Evolutionary conservation across 2,329 filamentous ascomycete genomes (phyloP).

Genomic region (Fusarium algeriense): DNA sequence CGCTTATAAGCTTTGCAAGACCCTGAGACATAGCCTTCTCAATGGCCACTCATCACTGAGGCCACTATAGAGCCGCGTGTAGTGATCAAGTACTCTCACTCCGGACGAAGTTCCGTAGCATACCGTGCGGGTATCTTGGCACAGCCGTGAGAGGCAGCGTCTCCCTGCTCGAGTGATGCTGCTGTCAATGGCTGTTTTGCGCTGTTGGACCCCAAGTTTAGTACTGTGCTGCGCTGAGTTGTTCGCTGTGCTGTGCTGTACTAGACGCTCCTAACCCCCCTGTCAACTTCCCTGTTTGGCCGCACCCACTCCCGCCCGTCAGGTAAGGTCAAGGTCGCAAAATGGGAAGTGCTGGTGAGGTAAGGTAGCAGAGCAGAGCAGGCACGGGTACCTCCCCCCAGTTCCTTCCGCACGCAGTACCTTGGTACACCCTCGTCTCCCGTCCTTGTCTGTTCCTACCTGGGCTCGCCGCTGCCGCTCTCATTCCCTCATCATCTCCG

Average conservation of each 20-base stretch:
- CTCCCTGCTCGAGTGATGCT: slow-evolving; percentile 22
- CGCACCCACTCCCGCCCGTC: slow-evolving; percentile 45
- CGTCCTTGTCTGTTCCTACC: slow-evolving; percentile 39
- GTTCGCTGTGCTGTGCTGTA: slow-evolving; percentile 26
- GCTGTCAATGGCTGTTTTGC: slow-evolving; percentile 19
- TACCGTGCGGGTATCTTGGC: slow-evolving; percentile 45
- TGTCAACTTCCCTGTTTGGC: slow-evolving; percentile 48
- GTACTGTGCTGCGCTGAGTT: slow-evolving; percentile 34
- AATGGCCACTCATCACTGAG: neutral
- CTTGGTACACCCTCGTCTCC: slow-evolving; percentile 47
- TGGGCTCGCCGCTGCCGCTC: slow-evolving; percentile 45
- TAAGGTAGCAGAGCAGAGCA: neutral
- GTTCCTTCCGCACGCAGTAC: slow-evolving; percentile 39
- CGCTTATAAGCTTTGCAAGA: neutral
- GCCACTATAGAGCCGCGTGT: slow-evolving; percentile 6
- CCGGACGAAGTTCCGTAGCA: slow-evolving; percentile 35
- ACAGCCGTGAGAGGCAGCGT: slow-evolving; percentile 25
- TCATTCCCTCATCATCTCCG: slow-evolving; percentile 51
- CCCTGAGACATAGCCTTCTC: neutral
- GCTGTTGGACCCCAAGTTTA: slow-evolving; percentile 25
- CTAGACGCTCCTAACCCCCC: slow-evolving; percentile 35
- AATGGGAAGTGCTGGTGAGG: no score
- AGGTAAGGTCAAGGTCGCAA: slow-evolving; percentile 35
- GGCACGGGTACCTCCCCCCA: slow-evolving; percentile 25
- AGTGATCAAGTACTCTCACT: slow-evolving; percentile 34